Conservation (phyloP, 2,329 filamentous ascomycete species). For the Ophiosphaerella narmari region DNA sequence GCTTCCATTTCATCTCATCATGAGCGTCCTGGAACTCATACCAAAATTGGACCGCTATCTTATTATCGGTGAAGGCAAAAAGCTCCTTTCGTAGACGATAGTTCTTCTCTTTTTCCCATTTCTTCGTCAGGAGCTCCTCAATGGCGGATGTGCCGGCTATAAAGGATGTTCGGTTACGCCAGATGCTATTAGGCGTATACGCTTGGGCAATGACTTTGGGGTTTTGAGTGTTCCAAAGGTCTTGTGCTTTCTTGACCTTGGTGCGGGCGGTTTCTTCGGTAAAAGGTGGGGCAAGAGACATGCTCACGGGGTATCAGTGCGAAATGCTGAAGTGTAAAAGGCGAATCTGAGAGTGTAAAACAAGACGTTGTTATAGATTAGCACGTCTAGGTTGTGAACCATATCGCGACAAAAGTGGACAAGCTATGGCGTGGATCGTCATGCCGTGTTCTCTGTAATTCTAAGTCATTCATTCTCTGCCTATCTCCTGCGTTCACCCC, state of each 20-base stretch:
- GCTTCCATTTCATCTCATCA: constrained; percentile 66
- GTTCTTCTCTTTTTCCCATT: constrained; percentile 73
- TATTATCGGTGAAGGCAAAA: constrained; percentile 75
- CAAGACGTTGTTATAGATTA: not conserved
- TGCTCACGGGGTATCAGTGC: constrained; percentile 16
- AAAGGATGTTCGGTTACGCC: constrained; percentile 78
- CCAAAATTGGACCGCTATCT: constrained; percentile 90
- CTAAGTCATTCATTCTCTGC: no score
- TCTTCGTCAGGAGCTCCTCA: constrained; percentile 68
- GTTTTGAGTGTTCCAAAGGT: constrained; percentile 78
- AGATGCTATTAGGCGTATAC: constrained; percentile 77
- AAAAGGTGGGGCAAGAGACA: constrained; percentile 69
- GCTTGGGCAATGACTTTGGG: constrained; percentile 68
- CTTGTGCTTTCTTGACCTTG: constrained; percentile 85
- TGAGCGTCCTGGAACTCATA: constrained; percentile 75
- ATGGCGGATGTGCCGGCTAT: constrained; percentile 71
- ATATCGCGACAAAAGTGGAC: no score
- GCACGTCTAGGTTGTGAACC: no score
- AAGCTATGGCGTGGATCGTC: no score
- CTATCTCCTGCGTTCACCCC: no score
- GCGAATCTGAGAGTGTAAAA: no score
- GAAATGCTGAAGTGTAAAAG: no score
- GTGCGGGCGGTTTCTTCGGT: constrained; percentile 70
- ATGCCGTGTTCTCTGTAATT: no score
- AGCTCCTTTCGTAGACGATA: constrained; percentile 83